Conservation (phyloP, 2,329 filamentous ascomycete genomes). For the Ceratocystis smalleyi region DNA sequence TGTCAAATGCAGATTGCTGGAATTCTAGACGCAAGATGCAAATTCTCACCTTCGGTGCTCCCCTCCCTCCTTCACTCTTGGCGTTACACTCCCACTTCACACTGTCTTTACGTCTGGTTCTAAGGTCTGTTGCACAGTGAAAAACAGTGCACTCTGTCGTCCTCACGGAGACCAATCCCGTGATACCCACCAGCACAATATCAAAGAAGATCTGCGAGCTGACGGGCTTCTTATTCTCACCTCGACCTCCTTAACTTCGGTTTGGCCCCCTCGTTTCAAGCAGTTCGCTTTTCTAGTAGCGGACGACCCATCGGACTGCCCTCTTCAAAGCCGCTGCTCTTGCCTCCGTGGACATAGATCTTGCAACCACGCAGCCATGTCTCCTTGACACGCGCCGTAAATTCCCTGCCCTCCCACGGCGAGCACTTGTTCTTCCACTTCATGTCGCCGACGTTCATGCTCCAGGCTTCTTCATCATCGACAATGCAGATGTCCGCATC, state of each 20-base stretch:
- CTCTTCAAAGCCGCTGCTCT: conserved; percentile 34
- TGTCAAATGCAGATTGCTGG: background rate
- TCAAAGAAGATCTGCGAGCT: background rate
- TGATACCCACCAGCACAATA: background rate
- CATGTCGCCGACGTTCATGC: conserved; percentile 63
- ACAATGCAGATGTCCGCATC: conserved; percentile 90
- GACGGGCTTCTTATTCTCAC: too few species aligned
- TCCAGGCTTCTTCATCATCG: conserved; percentile 67
- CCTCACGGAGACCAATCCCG: background rate
- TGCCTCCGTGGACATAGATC: conserved; percentile 54
- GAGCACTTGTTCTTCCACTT: conserved; percentile 87
- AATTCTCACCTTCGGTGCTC: background rate
- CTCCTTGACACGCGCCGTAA: conserved; percentile 65
- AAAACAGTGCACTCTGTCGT: background rate
- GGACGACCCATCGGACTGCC: conserved; percentile 34
- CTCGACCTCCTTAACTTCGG: too few species aligned
- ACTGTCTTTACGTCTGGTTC: background rate
- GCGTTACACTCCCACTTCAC: background rate
- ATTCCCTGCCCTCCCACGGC: conserved; percentile 68
- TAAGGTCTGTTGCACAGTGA: background rate
- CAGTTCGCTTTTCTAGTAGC: conserved; percentile 43
- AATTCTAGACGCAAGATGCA: background rate
- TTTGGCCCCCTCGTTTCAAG: background rate
- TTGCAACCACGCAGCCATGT: conserved; percentile 69
- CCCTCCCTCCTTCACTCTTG: background rate